These are phyloP conservation scores for Phytophthora macrochlamydospora DNA, from an alignment of 352 stramenopile genomes.

Conservation along the genomic window DNA sequence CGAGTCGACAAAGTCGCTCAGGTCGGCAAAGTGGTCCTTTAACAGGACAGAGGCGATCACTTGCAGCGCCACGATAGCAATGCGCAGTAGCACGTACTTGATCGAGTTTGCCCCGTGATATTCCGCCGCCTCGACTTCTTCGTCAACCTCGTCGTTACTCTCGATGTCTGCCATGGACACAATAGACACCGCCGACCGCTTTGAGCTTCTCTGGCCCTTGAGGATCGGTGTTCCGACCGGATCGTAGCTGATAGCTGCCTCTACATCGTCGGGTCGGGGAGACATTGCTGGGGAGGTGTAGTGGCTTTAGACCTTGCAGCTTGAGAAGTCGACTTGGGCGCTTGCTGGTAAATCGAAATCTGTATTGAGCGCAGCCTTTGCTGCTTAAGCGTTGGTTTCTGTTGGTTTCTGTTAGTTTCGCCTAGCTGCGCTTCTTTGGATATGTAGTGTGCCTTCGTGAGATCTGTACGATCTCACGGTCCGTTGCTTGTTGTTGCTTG, in stretches of 20 bases:
- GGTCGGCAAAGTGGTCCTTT: constrained; percentile 26
- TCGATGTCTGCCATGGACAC: constrained; percentile 25
- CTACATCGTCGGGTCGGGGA: not conserved
- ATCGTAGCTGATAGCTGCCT: constrained; percentile 1
- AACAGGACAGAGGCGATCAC: constrained; percentile 6
- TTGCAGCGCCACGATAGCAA: constrained; percentile 33
- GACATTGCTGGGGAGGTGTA: too few relatives aligned
- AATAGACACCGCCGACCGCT: constrained; percentile 32
- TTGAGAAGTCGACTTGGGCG: too few relatives aligned
- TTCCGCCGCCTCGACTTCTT: constrained; percentile 19
- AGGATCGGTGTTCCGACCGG: not conserved
- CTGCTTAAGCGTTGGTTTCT: too few relatives aligned
- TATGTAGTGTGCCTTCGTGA: too few relatives aligned
- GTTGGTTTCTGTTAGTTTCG: too few relatives aligned
- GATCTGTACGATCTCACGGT: too few relatives aligned
- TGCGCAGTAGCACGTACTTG: constrained; percentile 35
- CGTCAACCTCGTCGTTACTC: constrained; percentile 8
- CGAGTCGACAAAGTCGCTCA: constrained; percentile 34
- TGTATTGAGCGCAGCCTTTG: too few relatives aligned
- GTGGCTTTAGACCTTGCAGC: too few relatives aligned
- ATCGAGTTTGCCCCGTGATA: constrained; percentile 31
- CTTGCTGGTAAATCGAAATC: too few relatives aligned
- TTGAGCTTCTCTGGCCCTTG: constrained; percentile 18
- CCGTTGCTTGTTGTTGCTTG: too few relatives aligned
- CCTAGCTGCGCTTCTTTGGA: too few relatives aligned